A percentile compares a stretch with the other conserved stretches of the same genome.
Evolutionary conservation across 257 asterid genomes (phyloP).

Genomic region (Leonotis leonurus): DNA sequence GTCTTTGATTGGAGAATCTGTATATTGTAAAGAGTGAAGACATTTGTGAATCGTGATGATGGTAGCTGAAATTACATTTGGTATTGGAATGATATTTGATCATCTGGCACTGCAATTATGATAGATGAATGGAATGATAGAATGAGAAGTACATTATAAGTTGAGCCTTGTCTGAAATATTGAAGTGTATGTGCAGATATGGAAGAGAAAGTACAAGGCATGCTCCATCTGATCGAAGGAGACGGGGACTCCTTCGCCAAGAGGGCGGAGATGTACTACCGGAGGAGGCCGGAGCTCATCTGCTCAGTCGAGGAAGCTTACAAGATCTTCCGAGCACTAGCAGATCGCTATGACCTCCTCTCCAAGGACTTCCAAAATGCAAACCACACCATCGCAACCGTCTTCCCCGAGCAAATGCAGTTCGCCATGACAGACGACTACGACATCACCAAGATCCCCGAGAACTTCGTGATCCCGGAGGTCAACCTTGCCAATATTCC

Average conservation of each 20-base stretch:
- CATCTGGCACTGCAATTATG: no score
- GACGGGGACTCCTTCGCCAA: slow-evolving; percentile 90
- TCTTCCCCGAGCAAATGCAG: slow-evolving; percentile 73
- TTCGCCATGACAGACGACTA: slow-evolving; percentile 53
- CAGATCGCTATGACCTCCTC: slow-evolving; percentile 80
- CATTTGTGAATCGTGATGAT: no score
- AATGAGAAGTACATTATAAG: no score
- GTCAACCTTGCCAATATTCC: slow-evolving; percentile 32
- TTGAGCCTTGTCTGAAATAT: background rate
- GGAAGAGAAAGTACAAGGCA: slow-evolving; percentile 72
- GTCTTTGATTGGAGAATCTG: background rate
- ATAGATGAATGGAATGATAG: background rate
- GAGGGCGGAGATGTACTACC: slow-evolving; percentile 95
- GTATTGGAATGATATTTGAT: no score
- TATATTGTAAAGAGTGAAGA: background rate
- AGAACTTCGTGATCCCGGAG: slow-evolving; percentile 9
- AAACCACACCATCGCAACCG: slow-evolving; percentile 67
- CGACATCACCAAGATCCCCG: slow-evolving; percentile 24
- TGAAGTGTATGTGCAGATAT: slow-evolving; percentile 45
- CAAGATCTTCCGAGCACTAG: slow-evolving; percentile 60
- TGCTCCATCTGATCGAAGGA: slow-evolving; percentile 64
- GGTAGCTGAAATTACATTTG: no score
- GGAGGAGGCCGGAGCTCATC: slow-evolving; percentile 77
- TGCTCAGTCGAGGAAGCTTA: slow-evolving; percentile 66
- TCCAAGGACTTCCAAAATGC: slow-evolving; percentile 84